Base-by-base conservation (phyloP, 345 rosid genomes). In the Noccaea bulbosa region DNA sequence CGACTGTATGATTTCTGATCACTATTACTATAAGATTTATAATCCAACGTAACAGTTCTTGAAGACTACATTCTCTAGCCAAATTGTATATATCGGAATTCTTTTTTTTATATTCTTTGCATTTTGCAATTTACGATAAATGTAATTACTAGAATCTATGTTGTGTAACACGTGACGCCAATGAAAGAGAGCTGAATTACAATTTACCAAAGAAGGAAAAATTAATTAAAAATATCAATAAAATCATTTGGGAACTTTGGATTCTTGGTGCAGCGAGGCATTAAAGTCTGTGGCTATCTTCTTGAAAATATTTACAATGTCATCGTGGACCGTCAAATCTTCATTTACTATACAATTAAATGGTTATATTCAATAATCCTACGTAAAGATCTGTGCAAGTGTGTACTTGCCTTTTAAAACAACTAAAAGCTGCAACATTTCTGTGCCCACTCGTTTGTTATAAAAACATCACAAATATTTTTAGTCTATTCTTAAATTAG, bases 161-260 rank as follows among this genome's bases (percentile, higher is more conserved):
- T 11, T 35, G 48, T 50, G 27, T 8, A 50, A 67, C 84, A 82
- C 86, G 90, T 82, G 83, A 82, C 32, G 30, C 62, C 80, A 71
- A 70, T 67, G 63, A 62, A 46, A 35, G 27, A 47, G 64, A 46
- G 43, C 43, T 62, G 15, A 41, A 6, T 43, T 53, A 51, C 60
- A 67, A 55, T 24, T 52, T 35, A 62, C 55, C 22, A 44, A 37
- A 62, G 7, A 24, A 54, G 30, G 1, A 22, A 45, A 45, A 38
- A 1, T 11, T 49, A 44, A 20, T 20, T 0, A 6, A 70, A 41
- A 44, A 34, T 8, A 4, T 50, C 22, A 54, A 11, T 20, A 41
- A 55, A 58, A 59, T 66, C 62, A 77, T 32, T 49, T 74, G 66
- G 69, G 46, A 63, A 75, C 83, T 81, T 85, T 83, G 87, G 90